Conservation (phyloP, 148 eudicot species). For the Gaultheria prostrata region DNA sequence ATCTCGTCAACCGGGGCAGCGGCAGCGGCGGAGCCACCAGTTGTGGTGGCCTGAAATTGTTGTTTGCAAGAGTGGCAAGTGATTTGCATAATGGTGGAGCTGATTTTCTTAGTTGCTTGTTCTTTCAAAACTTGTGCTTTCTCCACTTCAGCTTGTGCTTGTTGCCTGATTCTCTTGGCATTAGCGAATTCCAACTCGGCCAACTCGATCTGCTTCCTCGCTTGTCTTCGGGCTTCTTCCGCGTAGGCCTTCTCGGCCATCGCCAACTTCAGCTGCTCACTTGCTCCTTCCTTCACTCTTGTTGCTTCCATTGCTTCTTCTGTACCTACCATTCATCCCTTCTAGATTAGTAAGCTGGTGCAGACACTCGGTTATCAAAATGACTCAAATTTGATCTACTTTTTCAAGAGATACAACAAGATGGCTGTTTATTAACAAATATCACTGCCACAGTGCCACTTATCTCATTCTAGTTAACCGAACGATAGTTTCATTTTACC, state of each 20-base stretch:
- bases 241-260: constrained; percentile 34
- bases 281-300: constrained; percentile 40
- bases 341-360: not conserved
- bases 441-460: not conserved
- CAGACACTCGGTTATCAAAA: too few relatives aligned
- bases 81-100: constrained; percentile 26
- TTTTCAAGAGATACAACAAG: not conserved
- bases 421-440: not conserved
- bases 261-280: constrained; percentile 55
- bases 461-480: not conserved
- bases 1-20: constrained; percentile 12
- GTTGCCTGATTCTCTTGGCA: constrained; percentile 33
- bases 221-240: constrained; percentile 31
- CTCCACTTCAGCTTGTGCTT: constrained; percentile 31
- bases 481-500: constrained; percentile 10
- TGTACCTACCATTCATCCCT: not conserved
- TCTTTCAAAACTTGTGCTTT: constrained; percentile 33
- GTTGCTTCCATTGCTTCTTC: constrained; percentile 7
- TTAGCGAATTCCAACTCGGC: constrained; percentile 36
- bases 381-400: too few relatives aligned
- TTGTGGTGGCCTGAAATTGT: constrained; percentile 23
- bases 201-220: constrained; percentile 28
- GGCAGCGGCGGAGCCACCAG: not conserved
- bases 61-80: constrained; percentile 37
- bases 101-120: constrained; percentile 27